Evolutionary conservation across 495 filamentous ascomycete genomes (phyloP), one percentile per base, ranked within the genome.

Genomic region (Xylaria nigripes): DNA sequence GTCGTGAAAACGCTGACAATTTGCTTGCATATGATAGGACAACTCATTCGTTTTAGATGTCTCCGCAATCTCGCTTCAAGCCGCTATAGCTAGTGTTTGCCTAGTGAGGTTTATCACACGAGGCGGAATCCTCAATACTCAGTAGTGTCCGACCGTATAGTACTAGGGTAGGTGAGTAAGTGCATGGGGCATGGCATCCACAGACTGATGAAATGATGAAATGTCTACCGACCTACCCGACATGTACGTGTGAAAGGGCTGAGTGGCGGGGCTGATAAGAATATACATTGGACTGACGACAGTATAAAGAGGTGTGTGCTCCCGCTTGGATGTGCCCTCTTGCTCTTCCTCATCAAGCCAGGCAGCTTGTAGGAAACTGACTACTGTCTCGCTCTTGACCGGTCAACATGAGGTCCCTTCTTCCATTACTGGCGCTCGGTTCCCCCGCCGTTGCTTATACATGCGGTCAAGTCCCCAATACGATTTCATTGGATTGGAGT

Each of bases 401-500:
- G 10, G 49, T 22, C 25, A 23, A 51, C 7, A 51, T 51, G 49
- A 36, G 40, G 49, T 44, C 38, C 6, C 25, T 51, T 19, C 27
- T 51, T 1, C 49, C 40, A 1, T 12, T 51, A 10, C 27, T 51
- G 6, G 18, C 25, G 10, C 1, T 44, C 19, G 21, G 38, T 10
- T 30, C 49, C 13, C 22, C 49, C 16, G 40, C 40, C 3, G 49
- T 5, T 18, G 49, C 49, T 32, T 44, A 44, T 32, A 43, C 38
- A 23, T 51, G 49, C 38, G 3, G 4, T 24, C 23, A 24, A 10
- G 0, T 6, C 3, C 25, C 49, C 25, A 30, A 44, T n/a, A 64
- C 64, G 1, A 69, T 75, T 1, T 63, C 51, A 8, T 66, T 71
- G 48, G 59, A 71, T 61, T 92, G 82, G 76, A 79, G 86, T 57